Conservation (phyloP, 202 grass and related monocot species). For the Digitaria exilis region DNA sequence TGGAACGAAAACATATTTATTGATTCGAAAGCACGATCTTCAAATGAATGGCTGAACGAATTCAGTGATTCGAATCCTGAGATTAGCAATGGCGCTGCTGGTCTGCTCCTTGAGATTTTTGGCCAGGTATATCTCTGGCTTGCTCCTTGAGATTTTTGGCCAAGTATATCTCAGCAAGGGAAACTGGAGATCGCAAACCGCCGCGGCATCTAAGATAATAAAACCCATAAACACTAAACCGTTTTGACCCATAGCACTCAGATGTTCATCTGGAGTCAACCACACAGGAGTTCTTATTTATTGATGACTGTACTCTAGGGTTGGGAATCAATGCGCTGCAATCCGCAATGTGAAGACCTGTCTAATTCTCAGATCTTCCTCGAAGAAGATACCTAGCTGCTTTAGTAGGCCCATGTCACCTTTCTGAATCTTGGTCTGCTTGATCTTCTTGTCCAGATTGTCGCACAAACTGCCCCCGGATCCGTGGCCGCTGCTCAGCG, state of each 20-base stretch:
- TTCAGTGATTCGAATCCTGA: neutral
- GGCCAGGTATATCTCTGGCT: neutral
- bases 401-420: constrained; percentile 24
- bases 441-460: constrained; percentile 52
- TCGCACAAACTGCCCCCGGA: constrained; percentile 80
- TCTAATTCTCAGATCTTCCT: constrained; percentile 16
- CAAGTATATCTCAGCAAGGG: constrained; percentile 15
- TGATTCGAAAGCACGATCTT: neutral
- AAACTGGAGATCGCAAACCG: constrained; percentile 36
- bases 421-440: constrained; percentile 33
- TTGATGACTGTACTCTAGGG: constrained; percentile 20
- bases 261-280: constrained; percentile 8
- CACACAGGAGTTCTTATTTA: constrained; percentile 30
- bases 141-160: constrained; percentile 27
- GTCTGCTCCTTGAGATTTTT: constrained; percentile 32
- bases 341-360: constrained; percentile 8
- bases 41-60: neutral
- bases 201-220: neutral
- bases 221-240: neutral
- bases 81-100: neutral
- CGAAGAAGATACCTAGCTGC: neutral
- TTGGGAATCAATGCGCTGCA: constrained; percentile 29
- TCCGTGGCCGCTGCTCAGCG: constrained; percentile 76
- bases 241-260: constrained; percentile 17
- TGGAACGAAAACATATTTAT: neutral